Base-by-base conservation (phyloP, 1,284 basidiomycete species). In the Schizophyllum amplum region DNA sequence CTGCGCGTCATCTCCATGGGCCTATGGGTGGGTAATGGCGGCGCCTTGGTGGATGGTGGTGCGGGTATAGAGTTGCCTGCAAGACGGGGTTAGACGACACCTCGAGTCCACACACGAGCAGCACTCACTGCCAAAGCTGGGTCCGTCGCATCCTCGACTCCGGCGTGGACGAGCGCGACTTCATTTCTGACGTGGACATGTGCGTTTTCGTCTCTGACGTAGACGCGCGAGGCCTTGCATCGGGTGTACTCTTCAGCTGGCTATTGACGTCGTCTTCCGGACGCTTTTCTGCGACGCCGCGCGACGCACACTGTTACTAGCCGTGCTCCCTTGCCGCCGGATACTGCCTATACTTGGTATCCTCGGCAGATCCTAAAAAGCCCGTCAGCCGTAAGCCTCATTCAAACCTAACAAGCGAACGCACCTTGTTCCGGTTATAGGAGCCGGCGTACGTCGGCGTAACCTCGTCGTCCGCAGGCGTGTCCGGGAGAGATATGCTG, bases 401-500 rank as follows among this genome's bases (percentile, higher is more conserved):
- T 13, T 13, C 13, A 33, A 13, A 5, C 27, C 27, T 5, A 13
- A 33, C 27, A 33, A 6, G 13, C 5, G 27, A 42, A 42, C 33
- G 33, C 7, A 42, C 33, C 33, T 66, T 27, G 56, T 57, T 48
- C 50, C 63, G 2, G 15, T 26, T 5, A 47, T 46, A 0, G 55
- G 52, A 2, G 60, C 53, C 46, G 21, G 51, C 2, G 24, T 51
- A 4, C 58, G 57, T 51, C 53, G 48, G 50, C 55, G 33, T 42
- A 9, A 17, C 57, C 17, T 55, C 51, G 11, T 68, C 66, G 25
- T 70, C 70, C 23, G 66, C 65, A 0, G 80, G 78, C 0, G 79
- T 81, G 6, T 67, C 60, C 5, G 80, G 80, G 58, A 75, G 68
- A 0, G 73, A 68, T 21, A 79, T 68, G 59, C 78, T 79, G 23